These are phyloP conservation scores for Phellopilus nigrolimitatus DNA, from an alignment of 1,284 basidiomycete species.

Conservation along the genomic window DNA sequence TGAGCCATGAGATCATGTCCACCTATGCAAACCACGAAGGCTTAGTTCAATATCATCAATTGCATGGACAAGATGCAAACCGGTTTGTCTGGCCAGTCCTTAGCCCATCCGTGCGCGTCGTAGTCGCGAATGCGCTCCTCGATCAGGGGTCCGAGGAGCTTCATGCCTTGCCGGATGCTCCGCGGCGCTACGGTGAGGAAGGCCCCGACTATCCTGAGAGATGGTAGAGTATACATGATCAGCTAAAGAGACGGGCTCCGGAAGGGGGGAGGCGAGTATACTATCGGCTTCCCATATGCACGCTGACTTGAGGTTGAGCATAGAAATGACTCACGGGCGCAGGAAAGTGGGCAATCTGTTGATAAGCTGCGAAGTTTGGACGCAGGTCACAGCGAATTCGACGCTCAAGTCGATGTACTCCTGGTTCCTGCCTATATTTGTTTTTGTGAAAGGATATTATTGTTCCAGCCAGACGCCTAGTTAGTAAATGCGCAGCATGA, in stretches of 20 bases:
- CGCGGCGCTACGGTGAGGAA: constrained; percentile 1
- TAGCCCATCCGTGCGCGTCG: constrained; percentile 30
- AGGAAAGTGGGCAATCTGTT: constrained; percentile 34
- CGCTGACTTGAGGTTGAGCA: not conserved
- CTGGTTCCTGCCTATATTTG: constrained; percentile 35
- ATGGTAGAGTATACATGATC: not conserved
- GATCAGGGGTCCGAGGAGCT: constrained; percentile 34
- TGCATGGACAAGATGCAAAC: constrained; percentile 13
- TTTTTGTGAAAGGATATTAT: too few species aligned
- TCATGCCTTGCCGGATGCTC: constrained; percentile 22
- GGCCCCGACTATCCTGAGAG: constrained; percentile 7
- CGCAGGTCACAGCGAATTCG: constrained; percentile 29
- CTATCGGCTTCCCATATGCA: constrained; percentile 30
- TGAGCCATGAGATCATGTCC: constrained; percentile 40
- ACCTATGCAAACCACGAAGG: not conserved
- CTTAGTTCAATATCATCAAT: not conserved
- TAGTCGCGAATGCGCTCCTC: constrained; percentile 32
- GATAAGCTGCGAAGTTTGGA: constrained; percentile 27
- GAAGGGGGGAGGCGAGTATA: not conserved
- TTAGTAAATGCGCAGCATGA: not conserved
- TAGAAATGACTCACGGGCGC: constrained; percentile 8
- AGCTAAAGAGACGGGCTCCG: not conserved
- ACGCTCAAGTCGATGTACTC: constrained; percentile 38
- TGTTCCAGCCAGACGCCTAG: too few species aligned
- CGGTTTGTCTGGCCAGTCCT: constrained; percentile 35